Base-by-base conservation (phyloP, 2,329 filamentous ascomycete species). In the Pseudogymnoascus sp. region DNA sequence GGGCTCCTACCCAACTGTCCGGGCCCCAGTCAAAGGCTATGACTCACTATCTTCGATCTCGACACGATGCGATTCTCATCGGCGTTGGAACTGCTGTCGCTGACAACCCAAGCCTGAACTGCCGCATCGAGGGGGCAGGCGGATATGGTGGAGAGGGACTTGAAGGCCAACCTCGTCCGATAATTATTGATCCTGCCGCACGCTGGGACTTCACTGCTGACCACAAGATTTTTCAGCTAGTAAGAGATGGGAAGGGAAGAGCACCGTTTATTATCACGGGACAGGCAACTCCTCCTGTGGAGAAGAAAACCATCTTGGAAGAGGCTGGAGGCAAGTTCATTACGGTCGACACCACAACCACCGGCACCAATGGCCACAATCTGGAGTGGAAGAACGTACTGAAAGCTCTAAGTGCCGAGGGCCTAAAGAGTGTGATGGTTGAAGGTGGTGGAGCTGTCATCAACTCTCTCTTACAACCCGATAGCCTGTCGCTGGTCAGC, bases 21-120 rank as follows among this genome's bases (percentile, higher is more conserved):
- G 92, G 92, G 2, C 82, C 87, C 0, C 79, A 85, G 64, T 90
- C 90, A 35, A 96, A 96, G 73, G 82, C 89, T 59, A 95, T 97
- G 90, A 96, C 92, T 0, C 92, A 97, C 73, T 90, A 88, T 71
- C 81, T 97, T 23, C 89, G 92, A 67, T 85, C 86, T 10, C 82
- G 80, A 13, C 91, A 96, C 74, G 84, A 89, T 64, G 90, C 89
- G 37, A 95, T 96, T 65, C 79, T 95, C 23, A 78, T 97, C 30
- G 92, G 92, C 19, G 89, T 87, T 3, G 88, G 88, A 2, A 97
- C 92, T 1, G 89, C 90, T 6, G 77, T 90, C 23, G 87, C 89
- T 18, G 92, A 97, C 71, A 82, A 96, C 69, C 92, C 92, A 2
- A 85, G 84, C 2, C 76, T 97, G 59, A 96, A 95, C 71, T 94